These are phyloP conservation scores for Trichocladium antarcticum DNA, from an alignment of 495 filamentous ascomycete genomes.

Conservation along the genomic window DNA sequence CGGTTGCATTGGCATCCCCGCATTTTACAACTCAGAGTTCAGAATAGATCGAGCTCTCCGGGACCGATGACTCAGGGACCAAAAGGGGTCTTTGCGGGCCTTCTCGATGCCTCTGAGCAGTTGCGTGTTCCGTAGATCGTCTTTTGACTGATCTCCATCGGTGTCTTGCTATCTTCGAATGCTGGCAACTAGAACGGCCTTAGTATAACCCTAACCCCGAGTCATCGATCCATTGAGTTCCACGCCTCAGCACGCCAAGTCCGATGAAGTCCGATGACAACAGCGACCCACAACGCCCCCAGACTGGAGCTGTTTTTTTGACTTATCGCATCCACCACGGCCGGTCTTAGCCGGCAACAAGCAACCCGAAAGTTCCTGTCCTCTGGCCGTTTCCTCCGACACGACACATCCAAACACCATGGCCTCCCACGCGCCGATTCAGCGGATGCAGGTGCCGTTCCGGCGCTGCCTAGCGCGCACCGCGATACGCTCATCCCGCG, in stretches of 20 bases:
- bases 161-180: no score
- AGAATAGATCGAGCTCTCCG: no score
- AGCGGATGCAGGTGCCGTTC: slow-evolving; percentile 25
- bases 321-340: not conserved
- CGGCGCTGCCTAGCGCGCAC: slow-evolving; percentile 23
- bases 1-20: no score
- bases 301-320: slow-evolving; percentile 7
- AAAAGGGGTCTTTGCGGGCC: no score
- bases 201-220: slow-evolving; percentile 19
- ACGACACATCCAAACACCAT: slow-evolving; percentile 10
- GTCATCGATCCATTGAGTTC: no score
- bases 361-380: not conserved
- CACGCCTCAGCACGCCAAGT: no score
- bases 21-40: not conserved
- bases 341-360: slow-evolving; percentile 5
- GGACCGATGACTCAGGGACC: no score
- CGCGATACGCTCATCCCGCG: slow-evolving; percentile 13
- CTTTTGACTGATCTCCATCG: no score
- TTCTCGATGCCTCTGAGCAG: no score
- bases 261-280: slow-evolving; percentile 2
- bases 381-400: not conserved
- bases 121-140: no score
- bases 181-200: no score
- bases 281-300: not conserved
- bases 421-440: slow-evolving; percentile 23